These are phyloP conservation scores for Meredithiella fracta DNA, from an alignment of 2,329 filamentous ascomycete species.

Conservation along the genomic window DNA sequence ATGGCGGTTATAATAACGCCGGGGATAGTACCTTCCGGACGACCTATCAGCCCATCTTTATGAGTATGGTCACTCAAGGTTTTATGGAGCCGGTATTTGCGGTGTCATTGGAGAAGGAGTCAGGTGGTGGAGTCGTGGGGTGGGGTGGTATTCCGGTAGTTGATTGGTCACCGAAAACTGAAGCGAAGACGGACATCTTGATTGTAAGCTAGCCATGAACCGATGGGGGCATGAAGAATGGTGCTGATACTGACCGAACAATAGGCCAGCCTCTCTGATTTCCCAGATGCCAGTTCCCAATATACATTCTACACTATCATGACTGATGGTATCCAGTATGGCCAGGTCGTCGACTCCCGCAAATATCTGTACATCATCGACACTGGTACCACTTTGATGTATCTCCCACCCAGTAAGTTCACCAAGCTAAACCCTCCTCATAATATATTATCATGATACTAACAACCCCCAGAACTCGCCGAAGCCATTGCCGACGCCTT, in stretches of 20 bases:
- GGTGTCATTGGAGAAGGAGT: constrained; percentile 31
- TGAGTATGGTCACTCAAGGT: constrained; percentile 31
- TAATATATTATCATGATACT: background rate
- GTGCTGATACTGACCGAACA: constrained; percentile 5
- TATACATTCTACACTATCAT: constrained; percentile 39
- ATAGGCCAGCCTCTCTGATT: constrained; percentile 29
- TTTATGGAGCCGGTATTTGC: constrained; percentile 30
- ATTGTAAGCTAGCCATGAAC: constrained; percentile 24
- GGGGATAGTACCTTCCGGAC: constrained; percentile 17
- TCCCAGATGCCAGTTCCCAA: constrained; percentile 17
- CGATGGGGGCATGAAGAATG: background rate
- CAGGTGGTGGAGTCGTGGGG: constrained; percentile 28
- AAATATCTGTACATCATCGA: constrained; percentile 36
- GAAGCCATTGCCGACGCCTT: constrained; percentile 32
- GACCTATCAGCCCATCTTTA: constrained; percentile 33
- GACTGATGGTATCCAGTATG: constrained; percentile 31
- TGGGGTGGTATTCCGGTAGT: constrained; percentile 31
- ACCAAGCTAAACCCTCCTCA: background rate
- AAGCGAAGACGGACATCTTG: constrained; percentile 27
- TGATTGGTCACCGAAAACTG: constrained; percentile 19
- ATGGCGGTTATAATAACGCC: constrained; percentile 15
- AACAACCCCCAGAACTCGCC: constrained; percentile 24
- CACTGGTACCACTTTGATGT: constrained; percentile 35
- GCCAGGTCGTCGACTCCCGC: constrained; percentile 24
- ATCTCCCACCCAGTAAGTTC: constrained; percentile 30